Base-by-base conservation (phyloP, 305 asterid genomes). In the Withania somnifera region DNA sequence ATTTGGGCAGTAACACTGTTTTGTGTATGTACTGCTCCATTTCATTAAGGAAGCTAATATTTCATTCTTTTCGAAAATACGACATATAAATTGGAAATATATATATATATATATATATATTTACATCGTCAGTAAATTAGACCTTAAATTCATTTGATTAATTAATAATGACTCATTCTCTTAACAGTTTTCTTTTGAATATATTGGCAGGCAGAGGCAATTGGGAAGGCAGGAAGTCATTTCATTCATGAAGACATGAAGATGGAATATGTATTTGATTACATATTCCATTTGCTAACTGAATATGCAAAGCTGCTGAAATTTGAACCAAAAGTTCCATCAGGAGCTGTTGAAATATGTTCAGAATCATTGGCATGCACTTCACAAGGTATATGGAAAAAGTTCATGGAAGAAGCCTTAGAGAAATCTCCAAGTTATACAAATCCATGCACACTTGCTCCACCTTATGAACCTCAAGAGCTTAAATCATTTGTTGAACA, bases 191-290 rank as follows among this genome's bases (percentile, higher is more conserved):
- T 26, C 26, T 38, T 26, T 3, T 42, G 19, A 22, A 47, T 15
- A 73, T 73, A 3, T 7, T 73, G 9, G 5, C 83, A 95, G 99
- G 97, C 97, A 1, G 89, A 91, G 84, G 91, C 90, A 8, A 94
- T 93, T 45, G 99, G 99, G 3, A 89, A 86, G 82, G 91, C 93
- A 1, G 98, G 97, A 83, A 90, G 97, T 83, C 61, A 85, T 5
- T 94, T 91, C 84, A 89, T 94, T 61, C 95, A 96, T 0, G 93
- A 94, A 14, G 94, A 90, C 50, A 11, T 93, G 86, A 96, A 85
- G 77, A 94, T 96, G 97, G 98, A 96, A 66, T 82, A 89, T 34
- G 87, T 96, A 11, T 94, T 87, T 15, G 98, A 94, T 76, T 96
- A 94, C 82, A 94, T 96, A 77, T 91, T 94, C 75, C 98, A 96